Evolutionary conservation across 2,329 filamentous ascomycete genomes (phyloP), one percentile per base, ranked within the genome.

Genomic region (Apiospora pterosperma): DNA sequence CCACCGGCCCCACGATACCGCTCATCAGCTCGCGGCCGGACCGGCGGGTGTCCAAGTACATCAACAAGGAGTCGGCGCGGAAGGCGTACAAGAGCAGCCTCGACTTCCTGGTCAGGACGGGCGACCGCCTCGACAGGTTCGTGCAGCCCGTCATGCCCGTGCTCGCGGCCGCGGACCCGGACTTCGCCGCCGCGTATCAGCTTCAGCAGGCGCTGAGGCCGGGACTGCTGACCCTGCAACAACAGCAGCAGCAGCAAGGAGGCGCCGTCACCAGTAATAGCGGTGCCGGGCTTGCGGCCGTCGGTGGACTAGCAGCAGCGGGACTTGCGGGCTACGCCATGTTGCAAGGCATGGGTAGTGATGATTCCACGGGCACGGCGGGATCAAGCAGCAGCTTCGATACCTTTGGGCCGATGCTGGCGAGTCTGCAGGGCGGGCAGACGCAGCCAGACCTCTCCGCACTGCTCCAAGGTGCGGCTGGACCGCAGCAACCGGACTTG

Each of bases 61-160:
- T 38, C 28, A 65, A 65, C 48, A 62, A 48, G 48, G 63, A 65
- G n/a, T 62, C 59, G 36, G 63, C 63, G 12, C 59, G 38, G 31
- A 62, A 62, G 48, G 63, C 63, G 36, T 65, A 62, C 59, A 38
- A 58, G 16, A 64, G 36, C 31, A 55, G 63, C 42, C 12, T 28
- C 14, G 59, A 59, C 11, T 62, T 62, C 41, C 25, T 62, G 14
- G 42, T 34, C 23, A 64, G 58, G 42, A 62, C 63, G 19, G 60
- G 44, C 36, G 60, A 65, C 2, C 28, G 21, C n/a, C 36, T 65
- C 2, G 63, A 61, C n/a, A 59, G 36, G 44, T 23, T 62, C 28
- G 55, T 61, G n/a, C 31, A 65, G 34, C 60, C 63, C 25, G n/a
- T 48, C 23, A 65, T 65, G 63, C 63, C 63, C 4, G 59, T 59